Percentiles rank a stretch among this genome's conserved stretches.
Conservation (phyloP, 1,139 yeast species). For the Pichia sp. region DNA sequence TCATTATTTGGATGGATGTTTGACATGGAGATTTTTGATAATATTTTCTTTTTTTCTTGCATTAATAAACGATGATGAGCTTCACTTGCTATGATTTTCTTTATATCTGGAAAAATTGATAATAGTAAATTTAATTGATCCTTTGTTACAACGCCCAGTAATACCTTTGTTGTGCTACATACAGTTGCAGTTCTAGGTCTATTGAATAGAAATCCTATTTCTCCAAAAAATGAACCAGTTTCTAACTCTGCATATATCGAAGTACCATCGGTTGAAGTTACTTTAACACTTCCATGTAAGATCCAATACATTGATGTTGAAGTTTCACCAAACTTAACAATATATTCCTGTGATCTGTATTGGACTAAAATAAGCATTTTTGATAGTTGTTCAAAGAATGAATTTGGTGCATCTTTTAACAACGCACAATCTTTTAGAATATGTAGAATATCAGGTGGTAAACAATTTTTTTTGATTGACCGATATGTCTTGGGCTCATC, state of each 20-base stretch:
- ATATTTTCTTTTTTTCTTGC: conserved; percentile 52
- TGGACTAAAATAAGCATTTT: conserved; percentile 52
- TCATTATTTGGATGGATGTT: conserved; percentile 39
- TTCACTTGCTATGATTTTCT: conserved; percentile 64
- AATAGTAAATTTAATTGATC: conserved; percentile 55
- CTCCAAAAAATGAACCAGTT: conserved; percentile 71
- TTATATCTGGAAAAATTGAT: conserved; percentile 57
- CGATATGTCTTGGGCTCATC: no score
- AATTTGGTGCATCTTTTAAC: conserved; percentile 57
- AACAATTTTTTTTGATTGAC: background rate
- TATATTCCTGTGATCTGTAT: conserved; percentile 60
- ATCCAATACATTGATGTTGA: conserved; percentile 81
- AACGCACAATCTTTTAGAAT: conserved; percentile 53
- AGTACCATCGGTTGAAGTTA: conserved; percentile 71
- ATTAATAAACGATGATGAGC: conserved; percentile 70
- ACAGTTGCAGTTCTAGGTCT: conserved; percentile 77
- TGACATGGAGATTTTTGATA: conserved; percentile 16
- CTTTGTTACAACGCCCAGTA: conserved; percentile 61
- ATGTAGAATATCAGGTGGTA: conserved; percentile 48
- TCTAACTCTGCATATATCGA: conserved; percentile 62
- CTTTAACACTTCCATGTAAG: conserved; percentile 64
- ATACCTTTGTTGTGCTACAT: conserved; percentile 60
- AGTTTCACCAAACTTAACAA: conserved; percentile 64
- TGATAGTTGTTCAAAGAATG: conserved; percentile 55
- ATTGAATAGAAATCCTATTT: conserved; percentile 67